These are phyloP conservation scores for Ceratobasidium sp. DNA, from an alignment of 1,284 basidiomycete genomes.

Conservation along the genomic window DNA sequence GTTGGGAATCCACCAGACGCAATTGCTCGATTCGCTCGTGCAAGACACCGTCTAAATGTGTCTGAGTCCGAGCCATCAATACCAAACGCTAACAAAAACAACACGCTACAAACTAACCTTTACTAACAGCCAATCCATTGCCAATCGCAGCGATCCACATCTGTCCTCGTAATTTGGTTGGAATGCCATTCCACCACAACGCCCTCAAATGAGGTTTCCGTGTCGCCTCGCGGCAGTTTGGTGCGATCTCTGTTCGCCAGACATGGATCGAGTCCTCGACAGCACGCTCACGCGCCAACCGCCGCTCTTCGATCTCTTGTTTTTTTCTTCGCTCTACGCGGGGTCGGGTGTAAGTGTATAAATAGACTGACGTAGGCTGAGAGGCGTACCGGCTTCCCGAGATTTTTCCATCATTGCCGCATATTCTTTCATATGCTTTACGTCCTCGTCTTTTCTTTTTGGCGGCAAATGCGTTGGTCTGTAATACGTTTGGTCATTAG, in stretches of 20 bases:
- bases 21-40: slow-evolving; percentile 77
- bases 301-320: slow-evolving; percentile 64
- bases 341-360: neutral
- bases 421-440: slow-evolving; percentile 87
- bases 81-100: neutral
- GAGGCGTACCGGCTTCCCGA: slow-evolving; percentile 66
- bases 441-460: slow-evolving; percentile 80
- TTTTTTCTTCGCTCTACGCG: slow-evolving; percentile 69
- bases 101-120: slow-evolving; percentile 62
- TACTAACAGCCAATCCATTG: slow-evolving; percentile 85
- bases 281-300: slow-evolving; percentile 67
- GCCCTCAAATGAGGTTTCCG: slow-evolving; percentile 69
- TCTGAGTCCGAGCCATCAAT: slow-evolving; percentile 56
- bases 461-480: slow-evolving; percentile 84
- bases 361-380: slow-evolving; percentile 39
- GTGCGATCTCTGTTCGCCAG: slow-evolving; percentile 83
- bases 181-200: slow-evolving; percentile 93
- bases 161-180: slow-evolving; percentile 80
- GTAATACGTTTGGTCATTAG: neutral
- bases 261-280: slow-evolving; percentile 72
- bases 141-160: slow-evolving; percentile 92
- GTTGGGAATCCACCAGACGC: slow-evolving; percentile 75
- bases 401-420: slow-evolving; percentile 89
- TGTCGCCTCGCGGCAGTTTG: slow-evolving; percentile 75
- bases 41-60: slow-evolving; percentile 73